Evolutionary conservation across 2,329 filamentous ascomycete species (phyloP).

Genomic region (Neopestalotiopsis rosae): DNA sequence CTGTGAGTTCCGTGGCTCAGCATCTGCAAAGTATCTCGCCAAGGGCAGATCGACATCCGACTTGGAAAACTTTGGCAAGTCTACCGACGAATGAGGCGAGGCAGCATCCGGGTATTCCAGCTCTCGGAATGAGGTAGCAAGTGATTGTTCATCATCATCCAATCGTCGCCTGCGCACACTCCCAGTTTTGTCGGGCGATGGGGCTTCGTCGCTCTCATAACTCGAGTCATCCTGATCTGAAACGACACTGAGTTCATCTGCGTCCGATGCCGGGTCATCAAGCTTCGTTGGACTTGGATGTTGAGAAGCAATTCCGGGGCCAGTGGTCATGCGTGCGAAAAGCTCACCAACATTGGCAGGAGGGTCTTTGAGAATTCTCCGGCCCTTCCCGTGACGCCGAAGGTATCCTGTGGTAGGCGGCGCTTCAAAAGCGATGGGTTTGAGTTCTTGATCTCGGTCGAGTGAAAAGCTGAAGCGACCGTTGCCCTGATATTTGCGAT

Average conservation of each 20-base stretch:
- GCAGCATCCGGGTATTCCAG: slow-evolving; percentile 51
- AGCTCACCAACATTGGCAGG: slow-evolving; percentile 43
- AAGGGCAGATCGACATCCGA: slow-evolving; percentile 57
- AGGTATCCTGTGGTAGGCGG: slow-evolving; percentile 55
- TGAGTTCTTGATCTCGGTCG: slow-evolving; percentile 37
- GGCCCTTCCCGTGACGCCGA: slow-evolving; percentile 50
- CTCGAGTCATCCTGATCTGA: slow-evolving; percentile 64
- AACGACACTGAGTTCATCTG: slow-evolving; percentile 54
- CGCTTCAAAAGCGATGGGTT: slow-evolving; percentile 36
- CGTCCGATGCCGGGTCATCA: slow-evolving; percentile 48
- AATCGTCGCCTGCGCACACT: slow-evolving; percentile 46
- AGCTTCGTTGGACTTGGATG: slow-evolving; percentile 44
- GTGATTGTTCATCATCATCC: slow-evolving; percentile 60
- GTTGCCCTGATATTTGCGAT: slow-evolving; percentile 63
- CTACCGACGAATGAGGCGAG: slow-evolving; percentile 52
- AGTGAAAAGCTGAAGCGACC: slow-evolving; percentile 56
- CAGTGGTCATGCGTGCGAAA: slow-evolving; percentile 42
- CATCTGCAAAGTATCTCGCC: slow-evolving; percentile 62
- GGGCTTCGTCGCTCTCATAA: slow-evolving; percentile 53
- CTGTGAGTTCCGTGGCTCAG: slow-evolving; percentile 56
- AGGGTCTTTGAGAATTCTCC: slow-evolving; percentile 41
- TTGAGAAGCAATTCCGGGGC: slow-evolving; percentile 39
- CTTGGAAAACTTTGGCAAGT: slow-evolving; percentile 54
- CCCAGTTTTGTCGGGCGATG: slow-evolving; percentile 53
- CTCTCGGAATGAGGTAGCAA: slow-evolving; percentile 57